phyloP scores from a whole-genome alignment of 2,329 filamentous ascomycete genomes.

The Colletotrichum ledebouriae region DNA sequence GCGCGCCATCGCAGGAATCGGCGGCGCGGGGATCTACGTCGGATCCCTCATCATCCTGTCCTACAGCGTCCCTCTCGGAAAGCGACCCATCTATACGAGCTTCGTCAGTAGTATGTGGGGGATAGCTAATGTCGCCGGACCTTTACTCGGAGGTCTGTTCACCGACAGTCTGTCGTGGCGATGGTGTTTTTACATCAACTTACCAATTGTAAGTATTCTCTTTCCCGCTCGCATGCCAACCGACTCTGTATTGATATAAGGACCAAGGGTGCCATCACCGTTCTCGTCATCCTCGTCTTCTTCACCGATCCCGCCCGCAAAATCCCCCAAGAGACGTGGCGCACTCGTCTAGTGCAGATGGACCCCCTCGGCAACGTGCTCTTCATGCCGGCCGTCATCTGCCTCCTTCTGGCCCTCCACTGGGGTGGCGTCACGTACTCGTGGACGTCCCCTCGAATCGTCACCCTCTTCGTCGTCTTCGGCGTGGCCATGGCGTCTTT shows the following conservation, averaged over 20 bases:
- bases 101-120: conserved; percentile 60
- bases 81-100: conserved; percentile 54
- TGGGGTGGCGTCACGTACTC: conserved; percentile 63
- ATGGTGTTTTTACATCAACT: conserved; percentile 59
- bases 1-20: conserved; percentile 54
- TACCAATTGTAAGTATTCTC: conserved; percentile 51
- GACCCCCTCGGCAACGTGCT: conserved; percentile 49
- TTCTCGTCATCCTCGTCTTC: conserved; percentile 50
- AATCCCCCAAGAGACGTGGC: conserved; percentile 11
- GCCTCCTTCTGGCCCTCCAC: conserved; percentile 64
- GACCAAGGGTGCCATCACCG: conserved; percentile 51
- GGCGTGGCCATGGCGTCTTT: conserved; percentile 55
- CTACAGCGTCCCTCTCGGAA: conserved; percentile 52
- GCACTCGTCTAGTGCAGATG: conserved; percentile 34
- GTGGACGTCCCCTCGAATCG: conserved; percentile 63
- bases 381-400: conserved; percentile 56
- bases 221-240: not conserved
- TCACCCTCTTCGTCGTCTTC: conserved; percentile 64
- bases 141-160: conserved; percentile 53
- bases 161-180: conserved; percentile 54
- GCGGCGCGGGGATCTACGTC: conserved; percentile 61
- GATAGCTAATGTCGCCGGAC: conserved; percentile 56
- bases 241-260: conserved; percentile 18
- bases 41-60: conserved; percentile 59
- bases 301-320: conserved; percentile 42